A percentile compares a stretch with the other conserved stretches of the same genome.
phyloP scores from a whole-genome alignment of 306 rosid genomes.

The Sophora flavescens region DNA sequence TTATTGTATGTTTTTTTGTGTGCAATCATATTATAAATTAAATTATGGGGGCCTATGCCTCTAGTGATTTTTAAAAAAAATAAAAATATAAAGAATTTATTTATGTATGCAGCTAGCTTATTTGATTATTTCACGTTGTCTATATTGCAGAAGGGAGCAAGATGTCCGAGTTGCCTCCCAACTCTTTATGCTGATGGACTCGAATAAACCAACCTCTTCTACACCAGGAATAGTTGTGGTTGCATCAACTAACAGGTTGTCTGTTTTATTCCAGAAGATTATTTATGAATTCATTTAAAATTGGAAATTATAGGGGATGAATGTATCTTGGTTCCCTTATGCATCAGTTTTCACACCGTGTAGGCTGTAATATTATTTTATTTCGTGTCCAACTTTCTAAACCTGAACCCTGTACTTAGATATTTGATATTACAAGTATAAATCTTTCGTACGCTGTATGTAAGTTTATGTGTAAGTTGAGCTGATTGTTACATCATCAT shows the following conservation, averaged over 20 bases:
- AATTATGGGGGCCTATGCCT: constrained; percentile 10
- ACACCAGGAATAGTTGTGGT: constrained; percentile 75
- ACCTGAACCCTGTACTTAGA: background rate
- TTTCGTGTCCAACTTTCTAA: background rate
- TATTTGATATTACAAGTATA: background rate
- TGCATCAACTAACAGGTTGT: constrained; percentile 94
- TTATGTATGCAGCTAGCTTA: constrained; percentile 22
- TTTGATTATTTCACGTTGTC: constrained; percentile 33
- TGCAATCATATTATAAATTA: constrained; percentile 39
- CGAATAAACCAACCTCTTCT: constrained; percentile 61
- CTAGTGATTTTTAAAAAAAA: background rate
- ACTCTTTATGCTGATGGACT: constrained; percentile 77
- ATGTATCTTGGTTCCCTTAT: constrained; percentile 18
- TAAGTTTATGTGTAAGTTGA: background rate
- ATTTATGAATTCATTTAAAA: constrained; percentile 16
- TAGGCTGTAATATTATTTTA: constrained; percentile 9
- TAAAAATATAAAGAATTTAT: background rate
- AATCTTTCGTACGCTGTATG: background rate
- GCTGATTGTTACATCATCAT: too few relatives aligned
- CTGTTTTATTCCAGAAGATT: constrained; percentile 7
- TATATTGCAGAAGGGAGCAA: constrained; percentile 78
- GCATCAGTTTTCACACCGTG: background rate
- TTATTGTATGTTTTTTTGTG: background rate
- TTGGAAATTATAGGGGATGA: background rate
- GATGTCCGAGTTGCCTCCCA: constrained; percentile 84